Base-by-base conservation (phyloP, 2,329 filamentous ascomycete genomes). In the Diplocarpon rosae region DNA sequence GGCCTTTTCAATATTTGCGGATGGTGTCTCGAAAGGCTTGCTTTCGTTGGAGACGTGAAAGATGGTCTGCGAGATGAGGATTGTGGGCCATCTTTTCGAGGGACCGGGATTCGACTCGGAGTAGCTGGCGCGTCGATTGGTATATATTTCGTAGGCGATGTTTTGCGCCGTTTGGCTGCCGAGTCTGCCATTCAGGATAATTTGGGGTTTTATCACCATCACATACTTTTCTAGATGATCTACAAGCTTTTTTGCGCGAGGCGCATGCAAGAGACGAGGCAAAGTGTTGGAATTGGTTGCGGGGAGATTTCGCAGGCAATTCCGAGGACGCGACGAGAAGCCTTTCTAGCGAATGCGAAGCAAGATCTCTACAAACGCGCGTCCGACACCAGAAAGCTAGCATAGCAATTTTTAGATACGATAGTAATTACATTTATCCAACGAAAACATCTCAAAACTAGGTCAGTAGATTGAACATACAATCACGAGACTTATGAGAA, bases 21-120 rank as follows among this genome's bases (percentile, higher is more conserved):
- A 49, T 82, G 75, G 38, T 75, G 71, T 51, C 75, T 72, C 46
- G 77, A 68, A 12, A 83, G 63, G 54, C 77, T 84, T 11, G 79
- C 70, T 57, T 71, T 76, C 0, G 79, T 83, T 0, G 81, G 79
- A n/a, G 79, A 82, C 43, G 75, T 75, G 57, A 78, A 83, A 1
- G 78, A 82, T 1, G 74, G 70, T 1, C 70, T 69, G 37, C 59
- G 55, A 7, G 59, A 52, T 32, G 62, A 59, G 14, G 62, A 55
- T 27, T 56, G 48, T 43, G 51, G 51, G 37, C 52, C 49, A 54
- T 56, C 42, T 48, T 48, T 42, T 41, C 42, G 43, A 33, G 42
- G 51, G 29, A 47, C 49, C 3, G 57, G 57, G 33, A 57, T 58
- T 37, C 56, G 57, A 54, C 54, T 59, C 38, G 63, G 63, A 45